Evolutionary conservation across 2,329 filamentous ascomycete genomes (phyloP), one percentile per base, ranked within the genome.

Genomic region (Xylariaceae sp.): DNA sequence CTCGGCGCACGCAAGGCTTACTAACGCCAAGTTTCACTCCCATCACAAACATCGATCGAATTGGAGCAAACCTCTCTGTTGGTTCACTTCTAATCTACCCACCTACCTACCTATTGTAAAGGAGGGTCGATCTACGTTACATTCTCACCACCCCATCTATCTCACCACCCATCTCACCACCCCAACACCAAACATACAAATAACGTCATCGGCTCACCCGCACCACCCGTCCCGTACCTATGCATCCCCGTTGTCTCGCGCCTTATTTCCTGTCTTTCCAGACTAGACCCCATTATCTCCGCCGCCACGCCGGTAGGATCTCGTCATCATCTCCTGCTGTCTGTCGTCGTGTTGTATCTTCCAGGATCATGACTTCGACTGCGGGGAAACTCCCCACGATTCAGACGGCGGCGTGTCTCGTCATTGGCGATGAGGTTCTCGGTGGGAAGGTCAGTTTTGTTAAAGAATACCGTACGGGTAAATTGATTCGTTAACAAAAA

Each of bases 351-450:
- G 52, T 70, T 44, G 62, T 65, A 17, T 70, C 69, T 35, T 30
- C 23, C 23, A 67, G 67, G 67, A 72, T 73, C 70, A 83, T 81
- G 77, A 77, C 71, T 63, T 79, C 81, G 68, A 56, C 52, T 56
- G 72, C 79, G 60, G 59, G 82, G 64, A 81, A 81, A 69, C 78
- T 82, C 68, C 80, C 86, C 70, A 86, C 82, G 61, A 95, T 97
- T 67, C 87, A 91, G 71, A 97, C 92, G 51, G 94, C 93, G 9
- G 93, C 89, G 58, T 96, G 91, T 74, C 77, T 97, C 64, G 92
- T 99, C 61, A 97, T 99, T 69, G 93, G 93, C n/a, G 93, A 97
- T 76, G 93, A 97, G 74, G 92, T 97, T 4, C 80, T 97, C 3
- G 92, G 92, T 18, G 93, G 94, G 68, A 97, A 97, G 88, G 92